phyloP scores from a whole-genome alignment of 1,284 basidiomycete genomes.

The Ustilago tritici region DNA sequence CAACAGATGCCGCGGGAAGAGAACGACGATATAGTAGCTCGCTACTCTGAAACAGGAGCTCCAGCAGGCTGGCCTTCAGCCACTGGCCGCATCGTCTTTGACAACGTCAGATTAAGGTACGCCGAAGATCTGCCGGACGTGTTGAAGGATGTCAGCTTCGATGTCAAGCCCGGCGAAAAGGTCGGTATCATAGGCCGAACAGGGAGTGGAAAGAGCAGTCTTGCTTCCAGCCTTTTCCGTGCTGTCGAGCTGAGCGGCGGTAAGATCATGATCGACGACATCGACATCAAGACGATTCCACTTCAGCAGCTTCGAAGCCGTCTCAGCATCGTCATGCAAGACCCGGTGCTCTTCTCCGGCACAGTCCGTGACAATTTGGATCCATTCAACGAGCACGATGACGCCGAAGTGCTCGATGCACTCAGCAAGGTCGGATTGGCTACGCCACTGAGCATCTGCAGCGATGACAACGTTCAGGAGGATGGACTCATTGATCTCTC shows the following conservation, averaged over 20 bases:
- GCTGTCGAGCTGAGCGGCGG: conserved; percentile 53
- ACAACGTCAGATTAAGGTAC: conserved; percentile 84
- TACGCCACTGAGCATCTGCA: conserved; percentile 60
- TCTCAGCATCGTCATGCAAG: conserved; percentile 72
- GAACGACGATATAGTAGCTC: conserved; percentile 12
- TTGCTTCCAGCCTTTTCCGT: conserved; percentile 41
- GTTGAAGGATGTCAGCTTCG: conserved; percentile 81
- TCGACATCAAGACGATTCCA: conserved; percentile 55
- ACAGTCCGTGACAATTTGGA: conserved; percentile 87
- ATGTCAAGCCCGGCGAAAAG: conserved; percentile 79
- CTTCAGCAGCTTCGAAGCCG: conserved; percentile 66
- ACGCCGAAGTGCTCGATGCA: conserved; percentile 79
- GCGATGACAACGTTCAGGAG: background rate
- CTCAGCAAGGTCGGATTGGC: conserved; percentile 35
- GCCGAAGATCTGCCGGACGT: conserved; percentile 85
- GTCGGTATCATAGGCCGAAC: conserved; percentile 72
- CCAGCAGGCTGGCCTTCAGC: conserved; percentile 72
- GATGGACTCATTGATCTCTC: conserved; percentile 70
- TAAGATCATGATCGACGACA: conserved; percentile 61
- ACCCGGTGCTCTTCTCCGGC: conserved; percentile 87
- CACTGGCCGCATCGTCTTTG: conserved; percentile 74
- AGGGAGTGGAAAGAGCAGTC: conserved; percentile 69
- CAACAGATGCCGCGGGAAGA: conserved; percentile 87
- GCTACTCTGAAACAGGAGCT: conserved; percentile 16
- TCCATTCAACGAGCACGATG: conserved; percentile 85